Conservation (phyloP, 2,329 filamentous ascomycete species). For the Plectosphaerella sp. region DNA sequence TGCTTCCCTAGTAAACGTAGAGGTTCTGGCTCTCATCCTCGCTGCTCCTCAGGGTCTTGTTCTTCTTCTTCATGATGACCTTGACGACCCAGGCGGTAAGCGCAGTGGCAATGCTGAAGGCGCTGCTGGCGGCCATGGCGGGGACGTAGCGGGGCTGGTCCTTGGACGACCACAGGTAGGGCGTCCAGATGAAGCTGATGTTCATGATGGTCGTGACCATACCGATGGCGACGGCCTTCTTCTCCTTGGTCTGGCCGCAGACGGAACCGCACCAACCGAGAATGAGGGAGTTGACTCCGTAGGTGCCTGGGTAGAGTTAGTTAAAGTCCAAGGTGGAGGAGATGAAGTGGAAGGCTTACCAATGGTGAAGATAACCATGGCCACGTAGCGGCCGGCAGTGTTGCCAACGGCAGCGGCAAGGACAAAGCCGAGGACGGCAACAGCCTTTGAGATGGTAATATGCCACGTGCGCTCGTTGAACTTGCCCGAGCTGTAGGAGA, state of each 20-base stretch:
- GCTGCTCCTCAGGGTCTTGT: slow-evolving; percentile 21
- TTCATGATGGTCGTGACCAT: slow-evolving; percentile 21
- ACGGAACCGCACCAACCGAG: slow-evolving; percentile 31
- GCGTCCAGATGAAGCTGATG: slow-evolving; percentile 32
- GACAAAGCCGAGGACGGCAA: slow-evolving; percentile 34
- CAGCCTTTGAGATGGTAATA: slow-evolving; percentile 31
- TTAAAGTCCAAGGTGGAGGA: not conserved
- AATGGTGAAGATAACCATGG: slow-evolving; percentile 25
- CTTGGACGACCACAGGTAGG: slow-evolving; percentile 33
- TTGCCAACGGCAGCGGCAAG: slow-evolving; percentile 17
- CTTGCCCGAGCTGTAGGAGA: slow-evolving; percentile 27
- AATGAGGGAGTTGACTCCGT: slow-evolving; percentile 31
- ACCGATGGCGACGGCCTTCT: slow-evolving; percentile 31
- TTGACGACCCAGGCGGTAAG: slow-evolving; percentile 30
- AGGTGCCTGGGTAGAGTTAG: slow-evolving; percentile 13
- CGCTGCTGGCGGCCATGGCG: slow-evolving; percentile 25
- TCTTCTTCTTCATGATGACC: slow-evolving; percentile 27
- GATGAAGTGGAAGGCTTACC: not conserved
- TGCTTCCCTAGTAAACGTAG: slow-evolving; percentile 16
- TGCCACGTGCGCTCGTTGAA: slow-evolving; percentile 39
- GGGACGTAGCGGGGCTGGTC: slow-evolving; percentile 33
- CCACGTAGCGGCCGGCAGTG: slow-evolving; percentile 19
- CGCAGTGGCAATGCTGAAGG: slow-evolving; percentile 30
- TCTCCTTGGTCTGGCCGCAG: slow-evolving; percentile 36
- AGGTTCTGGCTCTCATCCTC: slow-evolving; percentile 18